Evolutionary conservation across 768 basidiomycete species (phyloP).

Genomic region (Crassisporium funariophilum): DNA sequence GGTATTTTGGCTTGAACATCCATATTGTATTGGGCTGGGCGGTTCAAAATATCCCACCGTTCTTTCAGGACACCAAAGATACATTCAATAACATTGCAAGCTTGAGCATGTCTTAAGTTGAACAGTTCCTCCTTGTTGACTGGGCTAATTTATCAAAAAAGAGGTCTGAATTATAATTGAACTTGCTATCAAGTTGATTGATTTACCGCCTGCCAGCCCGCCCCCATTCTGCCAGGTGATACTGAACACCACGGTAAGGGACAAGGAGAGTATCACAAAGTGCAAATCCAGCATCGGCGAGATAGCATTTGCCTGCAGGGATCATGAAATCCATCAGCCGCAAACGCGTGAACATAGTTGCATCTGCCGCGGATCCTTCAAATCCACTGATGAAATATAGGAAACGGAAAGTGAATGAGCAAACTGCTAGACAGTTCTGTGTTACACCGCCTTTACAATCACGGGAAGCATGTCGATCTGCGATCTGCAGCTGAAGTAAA

Average conservation of each 20-base stretch:
- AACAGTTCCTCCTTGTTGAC: slow-evolving; percentile 39
- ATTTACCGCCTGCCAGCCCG: slow-evolving; percentile 10
- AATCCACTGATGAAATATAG: no score
- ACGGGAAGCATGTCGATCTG: slow-evolving; percentile 2
- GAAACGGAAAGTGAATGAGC: no score
- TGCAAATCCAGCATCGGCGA: slow-evolving; percentile 30
- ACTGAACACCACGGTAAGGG: slow-evolving; percentile 31
- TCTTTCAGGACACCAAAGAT: slow-evolving; percentile 41
- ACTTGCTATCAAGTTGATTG: no score
- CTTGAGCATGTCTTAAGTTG: slow-evolving; percentile 43
- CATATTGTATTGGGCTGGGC: slow-evolving; percentile 18
- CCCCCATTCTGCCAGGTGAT: slow-evolving; percentile 39
- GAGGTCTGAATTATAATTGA: no score
- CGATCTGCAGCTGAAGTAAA: slow-evolving; percentile 16
- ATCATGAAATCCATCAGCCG: no score
- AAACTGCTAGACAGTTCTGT: no score
- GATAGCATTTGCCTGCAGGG: no score
- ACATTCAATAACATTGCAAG: no score
- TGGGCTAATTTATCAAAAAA: no score
- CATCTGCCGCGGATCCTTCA: no score
- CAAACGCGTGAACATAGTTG: no score
- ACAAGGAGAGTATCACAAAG: slow-evolving; percentile 27
- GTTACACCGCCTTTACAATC: slow-evolving; percentile 34
- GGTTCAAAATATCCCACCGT: slow-evolving; percentile 19
- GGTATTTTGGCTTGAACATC: slow-evolving; percentile 22